Evolutionary conservation across 2,329 filamentous ascomycete genomes (phyloP).

Genomic region (Penicillium sp.): DNA sequence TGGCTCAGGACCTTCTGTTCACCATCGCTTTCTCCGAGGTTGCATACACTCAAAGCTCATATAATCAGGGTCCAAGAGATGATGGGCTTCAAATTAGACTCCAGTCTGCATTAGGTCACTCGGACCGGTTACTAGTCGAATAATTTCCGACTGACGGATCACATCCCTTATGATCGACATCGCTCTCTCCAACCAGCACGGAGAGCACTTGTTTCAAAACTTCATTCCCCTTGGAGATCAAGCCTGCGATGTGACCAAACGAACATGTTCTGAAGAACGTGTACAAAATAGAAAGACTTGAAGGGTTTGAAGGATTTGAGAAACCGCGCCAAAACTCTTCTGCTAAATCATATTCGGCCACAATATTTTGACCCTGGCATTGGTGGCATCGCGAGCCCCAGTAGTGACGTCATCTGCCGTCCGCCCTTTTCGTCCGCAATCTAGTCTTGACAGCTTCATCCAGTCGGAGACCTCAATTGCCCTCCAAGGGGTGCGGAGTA

Average conservation of each 20-base stretch:
- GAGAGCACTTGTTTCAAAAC: neutral
- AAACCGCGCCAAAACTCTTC: too few relatives aligned
- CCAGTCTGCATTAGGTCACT: neutral
- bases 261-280: neutral
- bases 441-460: constrained; percentile 2
- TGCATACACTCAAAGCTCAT: neutral
- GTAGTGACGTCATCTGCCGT: constrained; percentile 3
- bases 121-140: neutral
- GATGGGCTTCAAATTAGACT: neutral
- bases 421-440: constrained; percentile 1
- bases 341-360: neutral
- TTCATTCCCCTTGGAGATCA: neutral
- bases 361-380: constrained; percentile 4
- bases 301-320: neutral
- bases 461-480: constrained; percentile 2
- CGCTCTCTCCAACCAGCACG: neutral
- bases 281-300: neutral
- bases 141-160: constrained; percentile 1
- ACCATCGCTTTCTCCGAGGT: neutral
- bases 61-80: neutral
- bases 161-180: neutral
- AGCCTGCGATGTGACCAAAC: neutral
- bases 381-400: constrained; percentile 5
- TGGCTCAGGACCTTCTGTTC: neutral
- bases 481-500: constrained; percentile 4